These are phyloP conservation scores for Heteromeles arbutifolia DNA, from an alignment of 306 rosid species.

Conservation along the genomic window DNA sequence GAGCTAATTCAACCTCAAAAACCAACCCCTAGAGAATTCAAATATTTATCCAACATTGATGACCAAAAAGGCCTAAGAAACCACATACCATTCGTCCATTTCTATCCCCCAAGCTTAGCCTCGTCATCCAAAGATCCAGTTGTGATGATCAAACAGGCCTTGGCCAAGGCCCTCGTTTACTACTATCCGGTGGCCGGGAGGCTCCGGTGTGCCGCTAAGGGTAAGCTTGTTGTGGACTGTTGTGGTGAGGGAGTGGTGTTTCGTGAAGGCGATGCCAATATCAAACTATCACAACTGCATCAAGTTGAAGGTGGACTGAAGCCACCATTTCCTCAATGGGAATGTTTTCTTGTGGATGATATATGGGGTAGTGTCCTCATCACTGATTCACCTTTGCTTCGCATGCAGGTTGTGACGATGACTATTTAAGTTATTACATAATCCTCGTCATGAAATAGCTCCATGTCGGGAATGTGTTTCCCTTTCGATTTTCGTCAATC, in stretches of 20 bases:
- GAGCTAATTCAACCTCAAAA: constrained; percentile 14
- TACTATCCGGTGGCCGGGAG: constrained; percentile 20
- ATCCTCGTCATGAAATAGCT: too few species aligned
- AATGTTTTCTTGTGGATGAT: constrained; percentile 17
- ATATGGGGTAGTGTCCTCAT: constrained; percentile 11
- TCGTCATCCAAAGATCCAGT: not conserved
- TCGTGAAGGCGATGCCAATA: constrained; percentile 11
- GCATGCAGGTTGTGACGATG: constrained; percentile 11
- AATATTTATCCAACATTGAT: constrained; percentile 20
- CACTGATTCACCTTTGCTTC: constrained; percentile 23
- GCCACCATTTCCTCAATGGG: constrained; percentile 22
- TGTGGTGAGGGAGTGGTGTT: constrained; percentile 16
- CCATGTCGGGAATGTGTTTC: too few species aligned
- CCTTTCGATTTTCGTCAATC: too few species aligned
- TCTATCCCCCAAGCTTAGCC: constrained; percentile 1
- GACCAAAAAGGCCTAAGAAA: constrained; percentile 25
- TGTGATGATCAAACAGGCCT: constrained; percentile 1
- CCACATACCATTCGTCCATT: constrained; percentile 25
- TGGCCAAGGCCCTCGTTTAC: constrained; percentile 10
- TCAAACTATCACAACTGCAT: not conserved
- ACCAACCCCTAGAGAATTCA: constrained; percentile 4
- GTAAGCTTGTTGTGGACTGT: constrained; percentile 26
- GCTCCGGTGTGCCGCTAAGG: constrained; percentile 2
- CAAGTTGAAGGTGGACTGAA: constrained; percentile 6
- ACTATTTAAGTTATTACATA: too few species aligned